These are phyloP conservation scores for Litsea cubeba DNA, from an alignment of 164 flowering plant species.

Conservation along the genomic window DNA sequence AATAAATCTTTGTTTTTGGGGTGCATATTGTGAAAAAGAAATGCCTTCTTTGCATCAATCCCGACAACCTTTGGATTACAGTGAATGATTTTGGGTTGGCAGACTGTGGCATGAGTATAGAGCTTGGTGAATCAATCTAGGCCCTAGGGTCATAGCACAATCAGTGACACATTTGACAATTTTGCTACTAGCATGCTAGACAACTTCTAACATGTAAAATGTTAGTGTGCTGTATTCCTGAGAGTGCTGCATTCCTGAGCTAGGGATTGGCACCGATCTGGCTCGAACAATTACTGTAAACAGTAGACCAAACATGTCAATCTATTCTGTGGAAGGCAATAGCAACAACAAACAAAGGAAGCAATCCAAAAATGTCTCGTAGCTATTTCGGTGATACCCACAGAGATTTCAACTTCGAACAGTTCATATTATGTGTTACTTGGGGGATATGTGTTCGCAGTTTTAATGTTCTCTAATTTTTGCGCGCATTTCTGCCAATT, in stretches of 20 bases:
- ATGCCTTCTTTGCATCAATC: slow-evolving; percentile 86
- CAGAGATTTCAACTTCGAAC: too few species aligned
- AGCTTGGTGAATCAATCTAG: slow-evolving; percentile 88
- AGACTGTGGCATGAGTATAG: slow-evolving; percentile 87
- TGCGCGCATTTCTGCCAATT: too few species aligned
- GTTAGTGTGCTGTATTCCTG: slow-evolving; percentile 98
- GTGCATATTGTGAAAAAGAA: slow-evolving; percentile 82
- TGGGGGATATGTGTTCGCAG: too few species aligned
- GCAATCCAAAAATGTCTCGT: neutral
- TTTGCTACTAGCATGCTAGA: slow-evolving; percentile 78
- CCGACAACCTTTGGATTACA: slow-evolving; percentile 87
- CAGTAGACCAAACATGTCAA: neutral
- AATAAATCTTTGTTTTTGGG: too few species aligned
- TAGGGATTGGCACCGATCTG: slow-evolving; percentile 87
- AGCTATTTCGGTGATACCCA: too few species aligned
- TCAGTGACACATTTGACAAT: slow-evolving; percentile 95
- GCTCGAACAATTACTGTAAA: slow-evolving; percentile 81
- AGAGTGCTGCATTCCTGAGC: slow-evolving; percentile 94
- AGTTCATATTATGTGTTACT: too few species aligned
- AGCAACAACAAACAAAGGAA: neutral
- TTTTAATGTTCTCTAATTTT: too few species aligned
- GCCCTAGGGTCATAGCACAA: slow-evolving; percentile 91
- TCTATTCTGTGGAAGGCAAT: too few species aligned
- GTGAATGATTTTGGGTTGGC: slow-evolving; percentile 63
- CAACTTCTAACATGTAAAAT: slow-evolving; percentile 77